Evolutionary conservation across 768 basidiomycete genomes (phyloP).

Genomic region (Candolleomyces eurysporus): DNA sequence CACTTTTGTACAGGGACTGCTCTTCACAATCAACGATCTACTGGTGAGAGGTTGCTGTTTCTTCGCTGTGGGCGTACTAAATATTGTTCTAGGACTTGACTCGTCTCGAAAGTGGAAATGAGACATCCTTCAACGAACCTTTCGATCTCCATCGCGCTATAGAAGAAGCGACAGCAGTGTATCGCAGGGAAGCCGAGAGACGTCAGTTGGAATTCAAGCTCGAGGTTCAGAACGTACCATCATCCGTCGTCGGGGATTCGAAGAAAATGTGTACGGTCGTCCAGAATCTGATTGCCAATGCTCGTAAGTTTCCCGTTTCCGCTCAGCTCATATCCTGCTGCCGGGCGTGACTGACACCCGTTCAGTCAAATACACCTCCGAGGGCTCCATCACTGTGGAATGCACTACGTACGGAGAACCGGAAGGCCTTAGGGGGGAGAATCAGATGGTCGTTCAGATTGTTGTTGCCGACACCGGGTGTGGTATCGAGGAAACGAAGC

Average conservation of each 20-base stretch:
- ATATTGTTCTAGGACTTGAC: constrained; percentile 58
- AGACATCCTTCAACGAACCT: constrained; percentile 73
- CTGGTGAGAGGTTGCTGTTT: constrained; percentile 37
- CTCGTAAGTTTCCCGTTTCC: constrained; percentile 39
- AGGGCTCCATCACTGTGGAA: constrained; percentile 59
- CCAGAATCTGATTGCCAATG: constrained; percentile 76
- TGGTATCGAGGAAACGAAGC: constrained; percentile 63
- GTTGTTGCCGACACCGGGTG: constrained; percentile 70
- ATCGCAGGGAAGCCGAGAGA: constrained; percentile 63
- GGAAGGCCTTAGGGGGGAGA: constrained; percentile 42
- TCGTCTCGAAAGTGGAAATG: constrained; percentile 69
- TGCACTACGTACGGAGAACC: constrained; percentile 54
- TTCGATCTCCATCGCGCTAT: constrained; percentile 65
- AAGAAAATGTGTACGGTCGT: constrained; percentile 75
- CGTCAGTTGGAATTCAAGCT: constrained; percentile 59
- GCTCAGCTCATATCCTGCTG: neutral
- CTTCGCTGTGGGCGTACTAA: neutral
- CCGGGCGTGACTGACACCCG: neutral
- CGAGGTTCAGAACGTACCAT: constrained; percentile 52
- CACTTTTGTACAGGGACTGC: constrained; percentile 44
- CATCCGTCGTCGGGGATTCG: constrained; percentile 65
- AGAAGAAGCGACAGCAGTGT: constrained; percentile 58
- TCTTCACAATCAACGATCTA: constrained; percentile 84
- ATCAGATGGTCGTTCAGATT: constrained; percentile 63
- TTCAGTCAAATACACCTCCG: constrained; percentile 68